Conservation (phyloP, 2,329 filamentous ascomycete species). For the Samsoniella hepiali region DNA sequence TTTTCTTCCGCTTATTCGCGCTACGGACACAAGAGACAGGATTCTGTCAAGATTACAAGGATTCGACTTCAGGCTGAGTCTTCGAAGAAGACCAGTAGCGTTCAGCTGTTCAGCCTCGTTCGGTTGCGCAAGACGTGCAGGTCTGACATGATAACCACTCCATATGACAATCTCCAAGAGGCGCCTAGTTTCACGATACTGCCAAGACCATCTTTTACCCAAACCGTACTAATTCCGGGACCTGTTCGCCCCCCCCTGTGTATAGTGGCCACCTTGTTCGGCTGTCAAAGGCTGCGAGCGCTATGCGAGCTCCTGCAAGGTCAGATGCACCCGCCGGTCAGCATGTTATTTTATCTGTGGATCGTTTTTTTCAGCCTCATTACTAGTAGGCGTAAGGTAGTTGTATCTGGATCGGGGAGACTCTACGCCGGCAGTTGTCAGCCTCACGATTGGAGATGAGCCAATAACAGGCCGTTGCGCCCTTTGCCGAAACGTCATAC, state of each 20-base stretch:
- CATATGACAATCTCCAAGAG: neutral
- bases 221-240: neutral
- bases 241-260: neutral
- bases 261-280: neutral
- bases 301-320: neutral
- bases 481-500: no score
- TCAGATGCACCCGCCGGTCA: constrained; percentile 1
- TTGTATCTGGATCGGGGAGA: constrained; percentile 6
- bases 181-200: neutral
- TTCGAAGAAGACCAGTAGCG: neutral
- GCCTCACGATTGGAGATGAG: neutral
- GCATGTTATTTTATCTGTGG: constrained; percentile 9
- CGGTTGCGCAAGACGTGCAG: neutral
- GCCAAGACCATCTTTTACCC: neutral
- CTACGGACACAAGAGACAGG: neutral
- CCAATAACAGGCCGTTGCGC: neutral
- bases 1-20: neutral
- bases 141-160: constrained; percentile 1
- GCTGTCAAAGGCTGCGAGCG: neutral
- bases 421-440: neutral
- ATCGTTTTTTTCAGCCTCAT: neutral
- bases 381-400: neutral
- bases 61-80: neutral
- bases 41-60: neutral
- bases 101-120: neutral